Evolutionary conservation across 352 stramenopile genomes (phyloP).

Genomic region (Pythium folliculosum): DNA sequence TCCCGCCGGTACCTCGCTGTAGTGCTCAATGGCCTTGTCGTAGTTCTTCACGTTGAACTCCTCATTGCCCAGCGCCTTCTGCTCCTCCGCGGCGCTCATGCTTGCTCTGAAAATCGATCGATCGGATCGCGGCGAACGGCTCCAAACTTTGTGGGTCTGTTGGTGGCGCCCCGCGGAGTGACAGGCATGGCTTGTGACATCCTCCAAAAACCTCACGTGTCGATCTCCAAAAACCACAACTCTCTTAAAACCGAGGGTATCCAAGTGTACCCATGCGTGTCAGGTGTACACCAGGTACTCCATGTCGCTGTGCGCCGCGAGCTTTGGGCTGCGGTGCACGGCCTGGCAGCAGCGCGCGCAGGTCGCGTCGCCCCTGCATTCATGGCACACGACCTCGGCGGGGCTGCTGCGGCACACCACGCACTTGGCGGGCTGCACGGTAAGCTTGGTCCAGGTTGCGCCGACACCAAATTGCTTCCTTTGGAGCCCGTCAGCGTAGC

Average conservation of each 20-base stretch:
- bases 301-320: constrained; percentile 33
- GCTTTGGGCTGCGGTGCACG: constrained; percentile 43
- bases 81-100: constrained; percentile 29
- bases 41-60: constrained; percentile 89
- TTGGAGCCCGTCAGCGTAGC: constrained; percentile 43
- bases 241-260: background rate
- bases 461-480: constrained; percentile 12
- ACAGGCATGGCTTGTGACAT: background rate
- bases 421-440: constrained; percentile 54
- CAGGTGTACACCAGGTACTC: constrained; percentile 33
- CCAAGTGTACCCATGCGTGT: constrained; percentile 8
- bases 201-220: background rate
- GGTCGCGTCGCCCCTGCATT: constrained; percentile 53
- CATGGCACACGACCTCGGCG: constrained; percentile 50
- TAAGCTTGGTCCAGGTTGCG: constrained; percentile 60
- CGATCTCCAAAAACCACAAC: background rate
- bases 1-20: constrained; percentile 55
- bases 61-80: constrained; percentile 65
- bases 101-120: background rate
- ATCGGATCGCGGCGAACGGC: background rate
- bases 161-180: background rate
- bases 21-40: constrained; percentile 74
- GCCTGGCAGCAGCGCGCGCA: constrained; percentile 52
- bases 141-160: background rate
- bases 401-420: constrained; percentile 54